Base-by-base conservation (phyloP, 805 yeast genomes). In the Kodamaea laetipori region DNA sequence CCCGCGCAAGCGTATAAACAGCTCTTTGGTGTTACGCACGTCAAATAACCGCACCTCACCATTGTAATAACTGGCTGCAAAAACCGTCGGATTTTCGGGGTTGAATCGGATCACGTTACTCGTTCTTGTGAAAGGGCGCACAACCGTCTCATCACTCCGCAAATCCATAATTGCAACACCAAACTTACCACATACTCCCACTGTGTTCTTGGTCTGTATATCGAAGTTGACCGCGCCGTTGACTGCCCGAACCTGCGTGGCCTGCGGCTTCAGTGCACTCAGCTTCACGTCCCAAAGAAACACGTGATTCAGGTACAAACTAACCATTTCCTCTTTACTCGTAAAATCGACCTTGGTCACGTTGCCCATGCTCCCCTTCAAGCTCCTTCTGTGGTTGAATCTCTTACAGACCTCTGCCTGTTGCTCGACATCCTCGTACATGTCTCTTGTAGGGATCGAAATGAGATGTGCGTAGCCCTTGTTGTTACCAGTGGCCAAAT, bases 111-210 rank as follows among this genome's bases (percentile, higher is more conserved):
- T 42, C 15, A 27, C 28, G 8, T 21, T 21, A 27, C 40, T 27
- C 2, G 45, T 41, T 11, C 31, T 35, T 2, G 45, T 35, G 37
- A 21, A 35, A 10, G 34, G 45, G 12, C 33, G 37, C 15, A 17
- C 12, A 8, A 32, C 33, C 11, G 38, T 18, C 18, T 26, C 36
- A n/a, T 35, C 33, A 25, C 25, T 38, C 51, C 95, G 71, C 50
- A 86, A 63, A 61, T 89, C 97, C 49, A 81, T 74, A 30, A 89
- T 62, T 0, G 94, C 82, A 7, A 88, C 74, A 2, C 96, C 96
- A 56, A 81, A 81, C 17, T 74, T 73, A 4, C 89, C 89, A 46
- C 86, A 81, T 2, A 84, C 63, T 0, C 89, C 84, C 42, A 82
- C 54, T 16, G 83, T 64, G 17, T 82, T 79, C 51, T 71, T 73